Base-by-base conservation (phyloP, 306 rosid species). In the Benincasa hispida region DNA sequence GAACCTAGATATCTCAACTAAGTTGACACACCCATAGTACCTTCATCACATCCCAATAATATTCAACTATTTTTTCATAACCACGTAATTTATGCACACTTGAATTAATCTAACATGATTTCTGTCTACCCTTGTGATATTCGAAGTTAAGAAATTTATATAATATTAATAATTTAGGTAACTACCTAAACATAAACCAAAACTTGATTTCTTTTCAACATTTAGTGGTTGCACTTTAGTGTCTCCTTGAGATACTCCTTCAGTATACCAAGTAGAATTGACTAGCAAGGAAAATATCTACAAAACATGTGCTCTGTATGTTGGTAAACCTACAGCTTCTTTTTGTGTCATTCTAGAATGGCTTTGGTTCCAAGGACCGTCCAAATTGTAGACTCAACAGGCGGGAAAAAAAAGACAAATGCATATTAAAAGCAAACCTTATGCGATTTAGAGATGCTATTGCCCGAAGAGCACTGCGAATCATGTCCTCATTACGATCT, bases 401-500 rank as follows among this genome's bases (percentile, higher is more conserved):
- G n/a, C n/a, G 50, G 45, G 5, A 15, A 45, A 45, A 30, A 28
- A 61, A 37, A 41, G 24, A 10, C 48, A 35, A 66, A 79, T 76
- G 61, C 60, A 78, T 60, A 73, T 45, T 50, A 84, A 83, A 79
- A 60, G 41, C 84, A 78, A 76, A 95, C 99, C 99, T 95, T 70
- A 90, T 92, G 80, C 92, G 96, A 79, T 90, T 91, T 88, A 95
- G 80, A 74, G 99, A 90, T 45, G 96, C 96, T 87, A 95, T 88
- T 41, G 99, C 97, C 61, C 99, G 89, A 56, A 95, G 98, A 59
- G 98, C 98, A 39, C 99, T 95, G 79, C 99, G 97, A 80, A 95
- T 92, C 99, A 95, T 92, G 89, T 95, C 99, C 83, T 95, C 99
- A 80, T 95, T 95, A 67, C 99, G 98, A 85, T 95, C 99, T 53